Conservation (phyloP, 805 yeast genomes). For the Blastobotrys peoriensis region DNA sequence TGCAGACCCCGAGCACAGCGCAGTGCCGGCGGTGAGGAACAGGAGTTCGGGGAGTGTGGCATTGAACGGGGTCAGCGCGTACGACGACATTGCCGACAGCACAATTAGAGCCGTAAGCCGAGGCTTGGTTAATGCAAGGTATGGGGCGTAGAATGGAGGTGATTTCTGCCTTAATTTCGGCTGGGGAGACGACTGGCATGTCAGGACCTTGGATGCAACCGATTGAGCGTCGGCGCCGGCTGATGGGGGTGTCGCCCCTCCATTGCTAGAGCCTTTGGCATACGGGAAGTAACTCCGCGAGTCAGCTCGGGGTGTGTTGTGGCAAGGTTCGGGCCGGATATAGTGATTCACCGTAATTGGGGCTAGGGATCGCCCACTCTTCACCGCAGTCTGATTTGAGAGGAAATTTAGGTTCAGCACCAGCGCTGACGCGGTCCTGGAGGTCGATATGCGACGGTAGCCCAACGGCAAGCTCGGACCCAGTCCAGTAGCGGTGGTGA, state of each 20-base stretch:
- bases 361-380: not conserved
- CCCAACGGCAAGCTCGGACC: too few relatives aligned
- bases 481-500: too few relatives aligned
- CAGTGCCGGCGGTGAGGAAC: constrained; percentile 76
- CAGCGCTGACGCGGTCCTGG: too few relatives aligned
- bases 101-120: constrained; percentile 81
- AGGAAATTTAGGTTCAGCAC: not conserved
- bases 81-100: constrained; percentile 86
- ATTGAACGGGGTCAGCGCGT: constrained; percentile 82
- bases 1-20: constrained; percentile 86
- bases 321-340: too few relatives aligned
- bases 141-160: constrained; percentile 28
- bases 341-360: not conserved
- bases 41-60: constrained; percentile 66
- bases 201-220: constrained; percentile 14
- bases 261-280: constrained; percentile 3
- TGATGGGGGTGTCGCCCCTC: not conserved
- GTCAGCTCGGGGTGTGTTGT: too few relatives aligned
- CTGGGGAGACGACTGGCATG: constrained; percentile 14
- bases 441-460: too few relatives aligned
- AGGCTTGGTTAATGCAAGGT: constrained; percentile 84
- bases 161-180: constrained; percentile 1
- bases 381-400: not conserved
- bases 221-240: not conserved
- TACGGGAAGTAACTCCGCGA: too few relatives aligned